Percentiles rank a stretch among this genome's conserved stretches.
These are phyloP conservation scores for Rugosomyces carneus DNA, from an alignment of 1,284 basidiomycete genomes.

Conservation along the genomic window DNA sequence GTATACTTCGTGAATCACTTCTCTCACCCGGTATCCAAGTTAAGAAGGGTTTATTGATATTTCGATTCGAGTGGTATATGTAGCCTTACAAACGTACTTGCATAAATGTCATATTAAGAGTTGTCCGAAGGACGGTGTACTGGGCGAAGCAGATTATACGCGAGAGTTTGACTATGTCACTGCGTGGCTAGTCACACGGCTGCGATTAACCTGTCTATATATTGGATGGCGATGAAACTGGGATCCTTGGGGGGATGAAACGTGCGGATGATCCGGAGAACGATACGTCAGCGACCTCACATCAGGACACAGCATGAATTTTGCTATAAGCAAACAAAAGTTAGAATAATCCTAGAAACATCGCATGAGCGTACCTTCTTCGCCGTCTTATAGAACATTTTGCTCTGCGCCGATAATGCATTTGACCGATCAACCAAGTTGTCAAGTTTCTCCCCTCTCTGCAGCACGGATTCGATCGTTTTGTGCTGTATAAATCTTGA, in stretches of 20 bases:
- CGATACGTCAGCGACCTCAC: slow-evolving; percentile 25
- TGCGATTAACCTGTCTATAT: not conserved
- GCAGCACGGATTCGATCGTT: slow-evolving; percentile 96
- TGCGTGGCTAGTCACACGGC: no score
- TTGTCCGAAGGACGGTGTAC: not conserved
- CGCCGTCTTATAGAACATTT: slow-evolving; percentile 93
- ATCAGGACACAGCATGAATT: slow-evolving; percentile 56
- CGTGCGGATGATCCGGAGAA: not conserved
- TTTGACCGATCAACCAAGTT: slow-evolving; percentile 95
- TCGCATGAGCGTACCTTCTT: slow-evolving; percentile 63
- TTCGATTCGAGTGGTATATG: not conserved
- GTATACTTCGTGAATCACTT: no score
- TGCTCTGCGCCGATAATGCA: slow-evolving; percentile 85
- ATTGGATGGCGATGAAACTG: slow-evolving; percentile 8
- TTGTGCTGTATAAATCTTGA: slow-evolving; percentile 67
- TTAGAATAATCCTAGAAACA: slow-evolving; percentile 7
- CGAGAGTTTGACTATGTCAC: no score
- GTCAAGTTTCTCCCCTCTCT: slow-evolving; percentile 96
- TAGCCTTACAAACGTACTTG: not conserved
- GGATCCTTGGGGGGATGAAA: slow-evolving; percentile 3
- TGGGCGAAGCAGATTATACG: no score
- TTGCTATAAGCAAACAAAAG: slow-evolving; percentile 30
- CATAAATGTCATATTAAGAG: not conserved
- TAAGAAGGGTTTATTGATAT: not conserved
- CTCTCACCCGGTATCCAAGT: no score